Percentiles rank a stretch among this genome's conserved stretches.
phyloP scores from a whole-genome alignment of 176 grass and related monocot species.

The Carex cristatella region DNA sequence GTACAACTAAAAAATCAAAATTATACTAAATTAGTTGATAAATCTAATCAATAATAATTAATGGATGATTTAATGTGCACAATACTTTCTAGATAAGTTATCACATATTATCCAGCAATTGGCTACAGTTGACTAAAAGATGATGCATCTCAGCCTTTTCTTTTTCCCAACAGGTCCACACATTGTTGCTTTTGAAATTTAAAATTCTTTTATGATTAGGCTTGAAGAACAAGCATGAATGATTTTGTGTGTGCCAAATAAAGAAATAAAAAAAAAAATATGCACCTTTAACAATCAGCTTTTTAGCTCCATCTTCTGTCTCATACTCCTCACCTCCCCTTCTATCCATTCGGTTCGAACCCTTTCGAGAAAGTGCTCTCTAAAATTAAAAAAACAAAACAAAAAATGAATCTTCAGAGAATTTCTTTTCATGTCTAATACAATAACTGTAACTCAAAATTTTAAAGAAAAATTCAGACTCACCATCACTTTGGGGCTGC shows the following conservation, averaged over 20 bases:
- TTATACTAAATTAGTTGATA: neutral
- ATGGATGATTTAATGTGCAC: neutral
- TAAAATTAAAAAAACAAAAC: constrained; percentile 20
- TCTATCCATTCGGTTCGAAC: constrained; percentile 65
- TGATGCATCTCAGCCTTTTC: neutral
- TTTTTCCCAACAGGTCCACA: neutral
- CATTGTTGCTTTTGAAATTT: neutral
- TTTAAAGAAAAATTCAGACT: constrained; percentile 21
- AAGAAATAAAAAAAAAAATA: neutral
- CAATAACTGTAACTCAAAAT: neutral
- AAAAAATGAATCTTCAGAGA: neutral
- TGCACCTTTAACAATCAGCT: constrained; percentile 72
- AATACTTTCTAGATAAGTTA: neutral
- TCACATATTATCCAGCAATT: constrained; percentile 7
- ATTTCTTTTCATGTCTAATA: neutral
- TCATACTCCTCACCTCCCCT: constrained; percentile 63
- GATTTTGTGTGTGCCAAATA: neutral
- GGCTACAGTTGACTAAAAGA: neutral
- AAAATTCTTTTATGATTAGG: constrained; percentile 9
- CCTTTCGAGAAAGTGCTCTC: constrained; percentile 86
- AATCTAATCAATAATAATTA: neutral
- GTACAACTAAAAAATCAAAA: constrained; percentile 44
- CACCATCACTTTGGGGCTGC: constrained; percentile 76
- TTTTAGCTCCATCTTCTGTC: constrained; percentile 55
- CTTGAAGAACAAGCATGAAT: constrained; percentile 8